Base-by-base conservation (phyloP, 495 filamentous ascomycete species). In the Tuber aestivum region DNA sequence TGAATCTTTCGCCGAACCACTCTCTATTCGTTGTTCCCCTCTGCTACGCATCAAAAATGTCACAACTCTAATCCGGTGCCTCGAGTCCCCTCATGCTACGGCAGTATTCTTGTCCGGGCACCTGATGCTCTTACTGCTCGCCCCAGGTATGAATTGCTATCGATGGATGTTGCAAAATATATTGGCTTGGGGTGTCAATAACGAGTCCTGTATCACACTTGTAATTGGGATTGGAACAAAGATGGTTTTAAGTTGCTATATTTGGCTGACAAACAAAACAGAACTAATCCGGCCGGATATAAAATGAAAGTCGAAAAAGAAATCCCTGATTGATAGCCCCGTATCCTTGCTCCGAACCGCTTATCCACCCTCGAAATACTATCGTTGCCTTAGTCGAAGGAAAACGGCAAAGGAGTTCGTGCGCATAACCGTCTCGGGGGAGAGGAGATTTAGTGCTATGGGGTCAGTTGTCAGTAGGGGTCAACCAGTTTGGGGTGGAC, bases 401-500 rank as follows among this genome's bases (percentile, higher is more conserved):
- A 18, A 16, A 41, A 27, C 71, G 71, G 71, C 71, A 72, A 45
- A 44, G 70, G 14, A 44, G 9, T 27, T 42, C 50, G 27, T 45
- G 72, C 37, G 7, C 23, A 56, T 20, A 48, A 37, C n/a, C 44
- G 35, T 65, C 10, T 50, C 50, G 23, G 41, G 16, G 23, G 41
- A 9, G 41, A 45, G 56, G 21, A 38, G 16, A 48, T 77, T 77
- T 77, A 77, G 69, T 77, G 76, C 76, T 77, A 42, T 37, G 32
- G 32, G 35, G 10, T 35, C 35, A 41, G 10, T 27, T 35, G 37
- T 73, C 44, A 65, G 56, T n/a, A 41, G 9, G 18, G 27, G n/a
- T 45, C 45, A 40, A 40, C 41, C n/a, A 70, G 70, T 44, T 27
- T 38, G 7, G 41, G 41, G 23, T 8, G 70, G 3, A 38, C 38